phyloP scores from a whole-genome alignment of 495 filamentous ascomycete species.

The Lasiosphaeriaceae sp. region DNA sequence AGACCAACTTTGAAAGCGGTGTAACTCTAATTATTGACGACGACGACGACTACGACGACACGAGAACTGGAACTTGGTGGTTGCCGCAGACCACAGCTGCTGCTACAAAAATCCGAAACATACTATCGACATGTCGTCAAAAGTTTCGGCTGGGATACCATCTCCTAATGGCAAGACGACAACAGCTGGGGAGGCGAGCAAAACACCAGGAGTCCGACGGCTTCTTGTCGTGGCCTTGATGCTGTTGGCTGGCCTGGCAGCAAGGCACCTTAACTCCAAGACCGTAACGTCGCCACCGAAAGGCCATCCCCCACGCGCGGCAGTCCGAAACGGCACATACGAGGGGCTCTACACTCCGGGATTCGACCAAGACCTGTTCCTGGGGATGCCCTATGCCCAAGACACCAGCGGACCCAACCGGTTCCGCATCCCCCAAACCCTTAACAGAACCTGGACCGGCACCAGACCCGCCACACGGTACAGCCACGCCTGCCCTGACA shows the following conservation, averaged over 20 bases:
- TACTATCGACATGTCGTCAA: too few relatives aligned
- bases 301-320: not conserved
- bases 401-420: conserved; percentile 55
- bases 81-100: too few relatives aligned
- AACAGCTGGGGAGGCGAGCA: too few relatives aligned
- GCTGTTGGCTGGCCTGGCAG: not conserved
- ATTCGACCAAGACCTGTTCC: conserved; percentile 49
- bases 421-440: conserved; percentile 54
- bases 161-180: too few relatives aligned
- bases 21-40: too few relatives aligned
- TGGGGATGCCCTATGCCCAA: conserved; percentile 63
- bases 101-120: too few relatives aligned
- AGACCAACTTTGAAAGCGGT: too few relatives aligned
- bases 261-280: not conserved
- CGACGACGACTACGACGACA: too few relatives aligned
- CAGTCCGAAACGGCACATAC: conserved; percentile 31
- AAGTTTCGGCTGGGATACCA: too few relatives aligned
- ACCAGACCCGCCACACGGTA: conserved; percentile 42
- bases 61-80: too few relatives aligned
- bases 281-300: not conserved
- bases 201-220: too few relatives aligned
- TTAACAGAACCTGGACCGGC: conserved; percentile 44
- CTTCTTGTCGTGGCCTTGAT: not conserved
- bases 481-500: conserved; percentile 50
- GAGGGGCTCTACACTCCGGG: conserved; percentile 27